Evolutionary conservation across 2,329 filamentous ascomycete species (phyloP).

Genomic region (Hypoxylon sp.): DNA sequence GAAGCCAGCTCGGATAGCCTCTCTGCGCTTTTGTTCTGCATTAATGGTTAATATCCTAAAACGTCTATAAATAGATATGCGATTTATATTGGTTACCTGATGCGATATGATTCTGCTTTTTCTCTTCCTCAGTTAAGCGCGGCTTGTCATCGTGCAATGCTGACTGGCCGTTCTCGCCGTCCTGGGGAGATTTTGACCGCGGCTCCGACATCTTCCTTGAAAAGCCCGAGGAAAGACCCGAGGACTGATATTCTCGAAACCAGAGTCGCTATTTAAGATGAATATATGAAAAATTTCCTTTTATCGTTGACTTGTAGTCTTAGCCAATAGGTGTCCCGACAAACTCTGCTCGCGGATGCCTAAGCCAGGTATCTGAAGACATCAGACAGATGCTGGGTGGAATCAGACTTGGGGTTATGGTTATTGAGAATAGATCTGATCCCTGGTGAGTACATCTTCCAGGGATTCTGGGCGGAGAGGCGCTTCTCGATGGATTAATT

Average conservation of each 20-base stretch:
- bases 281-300: neutral
- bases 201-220: slow-evolving; percentile 46
- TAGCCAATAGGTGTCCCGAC: slow-evolving; percentile 22
- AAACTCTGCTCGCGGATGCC: slow-evolving; percentile 32
- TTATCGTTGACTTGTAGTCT: slow-evolving; percentile 10
- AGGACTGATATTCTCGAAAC: slow-evolving; percentile 1
- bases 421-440: slow-evolving; percentile 26
- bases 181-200: slow-evolving; percentile 49
- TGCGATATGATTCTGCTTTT: slow-evolving; percentile 70
- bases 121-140: slow-evolving; percentile 67
- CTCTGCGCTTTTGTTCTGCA: slow-evolving; percentile 71
- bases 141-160: slow-evolving; percentile 64
- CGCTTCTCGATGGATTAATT: neutral
- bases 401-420: slow-evolving; percentile 24
- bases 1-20: slow-evolving; percentile 86
- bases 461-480: slow-evolving; percentile 9
- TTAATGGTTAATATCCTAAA: neutral
- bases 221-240: neutral
- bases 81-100: slow-evolving; percentile 58
- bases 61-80: neutral
- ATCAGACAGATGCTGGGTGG: slow-evolving; percentile 38
- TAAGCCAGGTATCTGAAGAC: slow-evolving; percentile 36
- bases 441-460: slow-evolving; percentile 38
- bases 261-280: neutral
- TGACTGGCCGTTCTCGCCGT: slow-evolving; percentile 47